phyloP scores from a whole-genome alignment of 2,329 filamentous ascomycete species.

The Fusarium nelsonii region DNA sequence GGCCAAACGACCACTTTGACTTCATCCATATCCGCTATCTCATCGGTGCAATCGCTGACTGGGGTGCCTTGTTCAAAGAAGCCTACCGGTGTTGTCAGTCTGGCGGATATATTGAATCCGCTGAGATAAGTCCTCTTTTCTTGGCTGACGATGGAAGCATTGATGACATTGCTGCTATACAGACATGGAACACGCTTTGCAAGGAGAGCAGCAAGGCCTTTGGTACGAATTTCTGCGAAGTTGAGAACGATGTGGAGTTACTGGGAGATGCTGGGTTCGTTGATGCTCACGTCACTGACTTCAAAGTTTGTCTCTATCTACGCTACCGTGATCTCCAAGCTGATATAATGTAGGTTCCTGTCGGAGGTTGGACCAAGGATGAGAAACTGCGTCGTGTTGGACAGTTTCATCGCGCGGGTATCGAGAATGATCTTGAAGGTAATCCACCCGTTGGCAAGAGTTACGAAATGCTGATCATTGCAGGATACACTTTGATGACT shows the following conservation, averaged over 20 bases:
- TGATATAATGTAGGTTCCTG: background rate
- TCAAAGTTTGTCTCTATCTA: background rate
- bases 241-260: background rate
- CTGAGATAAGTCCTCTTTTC: slow-evolving; percentile 1
- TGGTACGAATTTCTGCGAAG: background rate
- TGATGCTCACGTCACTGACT: slow-evolving; percentile 3
- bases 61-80: background rate
- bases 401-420: background rate
- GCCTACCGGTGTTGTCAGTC: background rate
- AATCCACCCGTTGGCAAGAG: fast-evolving
- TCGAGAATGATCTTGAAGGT: slow-evolving; percentile 20
- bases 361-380: slow-evolving; percentile 20
- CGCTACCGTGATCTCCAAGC: background rate
- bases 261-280: background rate
- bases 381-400: slow-evolving; percentile 6
- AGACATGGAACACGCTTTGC: slow-evolving; percentile 8
- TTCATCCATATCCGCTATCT: slow-evolving; percentile 24
- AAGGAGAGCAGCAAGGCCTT: background rate
- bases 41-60: slow-evolving; percentile 3
- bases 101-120: slow-evolving; percentile 1
- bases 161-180: background rate
- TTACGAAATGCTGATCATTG: background rate
- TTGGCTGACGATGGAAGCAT: background rate
- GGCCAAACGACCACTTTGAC: background rate
- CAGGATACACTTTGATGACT: slow-evolving; percentile 1